Percentiles rank a stretch among this genome's conserved stretches.
phyloP scores from a whole-genome alignment of 2,329 filamentous ascomycete genomes.

The Camillea tinctor region DNA sequence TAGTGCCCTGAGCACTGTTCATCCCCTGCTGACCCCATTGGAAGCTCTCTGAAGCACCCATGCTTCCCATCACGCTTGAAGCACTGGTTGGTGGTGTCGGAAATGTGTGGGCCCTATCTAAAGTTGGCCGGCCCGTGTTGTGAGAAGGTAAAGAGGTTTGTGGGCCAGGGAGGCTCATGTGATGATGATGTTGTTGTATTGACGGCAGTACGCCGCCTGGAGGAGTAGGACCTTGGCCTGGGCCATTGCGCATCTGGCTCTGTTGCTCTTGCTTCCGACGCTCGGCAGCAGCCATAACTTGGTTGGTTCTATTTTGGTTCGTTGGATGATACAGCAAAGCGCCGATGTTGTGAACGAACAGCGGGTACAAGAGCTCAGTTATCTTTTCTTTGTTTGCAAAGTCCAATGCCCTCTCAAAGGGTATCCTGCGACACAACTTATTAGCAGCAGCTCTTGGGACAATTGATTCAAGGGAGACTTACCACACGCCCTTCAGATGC shows the following conservation, averaged over 20 bases:
- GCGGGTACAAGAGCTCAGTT: constrained; percentile 87
- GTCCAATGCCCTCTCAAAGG: constrained; percentile 93
- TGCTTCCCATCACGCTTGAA: constrained; percentile 75
- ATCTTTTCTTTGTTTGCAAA: constrained; percentile 99
- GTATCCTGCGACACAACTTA: constrained; percentile 68
- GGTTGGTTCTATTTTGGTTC: constrained; percentile 78
- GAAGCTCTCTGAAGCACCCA: constrained; percentile 75
- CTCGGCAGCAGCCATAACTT: constrained; percentile 83
- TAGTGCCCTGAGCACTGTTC: constrained; percentile 59
- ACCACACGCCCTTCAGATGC: constrained; percentile 98
- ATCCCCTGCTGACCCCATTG: constrained; percentile 71
- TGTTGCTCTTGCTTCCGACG: constrained; percentile 71
- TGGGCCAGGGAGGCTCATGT: constrained; percentile 57
- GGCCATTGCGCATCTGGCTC: constrained; percentile 61
- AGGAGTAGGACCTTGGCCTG: constrained; percentile 50
- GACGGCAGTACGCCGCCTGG: constrained; percentile 56
- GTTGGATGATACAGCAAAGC: constrained; percentile 90
- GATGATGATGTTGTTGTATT: constrained; percentile 64
- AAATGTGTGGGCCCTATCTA: constrained; percentile 89
- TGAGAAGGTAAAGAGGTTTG: constrained; percentile 62
- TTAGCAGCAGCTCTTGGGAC: constrained; percentile 10
- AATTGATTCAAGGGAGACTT: constrained; percentile 38
- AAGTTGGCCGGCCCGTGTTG: constrained; percentile 69
- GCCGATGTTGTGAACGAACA: constrained; percentile 97
- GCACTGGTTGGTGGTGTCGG: constrained; percentile 91